Conservation (phyloP, 2,329 filamentous ascomycete genomes). For the Neofusicoccum parvum region DNA sequence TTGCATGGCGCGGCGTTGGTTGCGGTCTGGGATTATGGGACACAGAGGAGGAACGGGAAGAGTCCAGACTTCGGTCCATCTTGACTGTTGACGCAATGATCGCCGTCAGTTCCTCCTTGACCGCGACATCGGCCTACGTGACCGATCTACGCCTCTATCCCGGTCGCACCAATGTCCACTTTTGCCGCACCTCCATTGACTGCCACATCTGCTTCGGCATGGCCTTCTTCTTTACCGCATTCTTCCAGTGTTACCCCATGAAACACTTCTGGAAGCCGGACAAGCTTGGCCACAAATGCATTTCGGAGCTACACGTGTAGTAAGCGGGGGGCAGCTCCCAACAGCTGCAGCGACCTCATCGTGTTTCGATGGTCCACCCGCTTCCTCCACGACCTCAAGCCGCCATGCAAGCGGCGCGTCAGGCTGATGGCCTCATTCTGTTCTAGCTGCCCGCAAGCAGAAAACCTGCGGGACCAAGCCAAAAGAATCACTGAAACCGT, state of each 20-base stretch:
- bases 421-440: conserved; percentile 34
- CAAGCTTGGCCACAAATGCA: conserved; percentile 25
- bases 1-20: too few species aligned
- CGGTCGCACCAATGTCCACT: conserved; percentile 28
- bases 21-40: too few species aligned
- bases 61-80: conserved; percentile 6
- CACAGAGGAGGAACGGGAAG: too few species aligned
- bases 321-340: too few species aligned
- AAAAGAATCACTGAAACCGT: too few species aligned
- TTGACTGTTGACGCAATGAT: conserved; percentile 45
- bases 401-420: conserved; percentile 31
- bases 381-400: conserved; percentile 30
- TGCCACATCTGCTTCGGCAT: conserved; percentile 27
- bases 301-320: too few species aligned
- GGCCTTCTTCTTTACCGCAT: conserved; percentile 28
- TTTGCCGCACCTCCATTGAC: conserved; percentile 30
- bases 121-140: conserved; percentile 32
- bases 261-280: neutral
- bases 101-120: neutral
- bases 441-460: conserved; percentile 38
- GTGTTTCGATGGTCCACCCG: conserved; percentile 36
- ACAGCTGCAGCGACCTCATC: conserved; percentile 34
- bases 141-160: conserved; percentile 34
- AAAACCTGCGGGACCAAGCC: too few species aligned
- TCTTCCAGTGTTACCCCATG: conserved; percentile 23